Evolutionary conservation across 768 basidiomycete genomes (phyloP).

Genomic region (Cystobasidium ongulense): DNA sequence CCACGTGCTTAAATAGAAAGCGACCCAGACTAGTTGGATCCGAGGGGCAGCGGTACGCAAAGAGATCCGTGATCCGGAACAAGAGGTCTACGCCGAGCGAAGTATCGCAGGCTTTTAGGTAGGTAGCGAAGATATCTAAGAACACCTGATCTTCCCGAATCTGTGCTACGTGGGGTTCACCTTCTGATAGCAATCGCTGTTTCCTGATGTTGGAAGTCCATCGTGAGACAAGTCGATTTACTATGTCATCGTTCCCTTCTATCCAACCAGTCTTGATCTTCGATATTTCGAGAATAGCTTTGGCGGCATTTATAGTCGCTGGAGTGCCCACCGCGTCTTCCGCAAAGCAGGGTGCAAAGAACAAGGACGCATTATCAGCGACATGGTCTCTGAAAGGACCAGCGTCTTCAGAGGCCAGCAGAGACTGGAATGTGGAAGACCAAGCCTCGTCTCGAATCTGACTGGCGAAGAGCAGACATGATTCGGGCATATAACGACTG

Average conservation of each 20-base stretch:
- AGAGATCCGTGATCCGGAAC: constrained; percentile 76
- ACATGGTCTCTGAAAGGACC: constrained; percentile 52
- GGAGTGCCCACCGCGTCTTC: constrained; percentile 37
- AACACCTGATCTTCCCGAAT: constrained; percentile 53
- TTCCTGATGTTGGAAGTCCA: constrained; percentile 39
- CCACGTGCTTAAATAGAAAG: constrained; percentile 80
- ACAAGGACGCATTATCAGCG: constrained; percentile 42
- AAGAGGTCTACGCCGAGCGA: constrained; percentile 75
- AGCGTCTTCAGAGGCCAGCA: constrained; percentile 58
- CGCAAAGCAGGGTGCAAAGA: constrained; percentile 46
- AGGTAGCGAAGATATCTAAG: constrained; percentile 64
- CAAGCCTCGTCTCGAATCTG: constrained; percentile 70
- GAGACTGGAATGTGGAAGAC: constrained; percentile 36
- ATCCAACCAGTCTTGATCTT: constrained; percentile 64
- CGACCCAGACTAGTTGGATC: constrained; percentile 69
- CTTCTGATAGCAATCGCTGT: constrained; percentile 35
- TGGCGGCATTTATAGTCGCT: constrained; percentile 59
- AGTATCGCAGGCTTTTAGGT: constrained; percentile 50
- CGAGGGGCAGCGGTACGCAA: constrained; percentile 67
- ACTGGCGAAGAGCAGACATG: constrained; percentile 72
- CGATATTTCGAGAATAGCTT: constrained; percentile 68
- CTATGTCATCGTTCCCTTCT: constrained; percentile 56
- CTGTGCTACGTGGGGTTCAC: constrained; percentile 39
- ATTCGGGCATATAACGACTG: constrained; percentile 77
- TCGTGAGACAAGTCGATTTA: constrained; percentile 49